Percentiles rank a stretch among this genome's conserved stretches.
Conservation (phyloP, 1,284 basidiomycete species). For the Pseudozyma sp. region DNA sequence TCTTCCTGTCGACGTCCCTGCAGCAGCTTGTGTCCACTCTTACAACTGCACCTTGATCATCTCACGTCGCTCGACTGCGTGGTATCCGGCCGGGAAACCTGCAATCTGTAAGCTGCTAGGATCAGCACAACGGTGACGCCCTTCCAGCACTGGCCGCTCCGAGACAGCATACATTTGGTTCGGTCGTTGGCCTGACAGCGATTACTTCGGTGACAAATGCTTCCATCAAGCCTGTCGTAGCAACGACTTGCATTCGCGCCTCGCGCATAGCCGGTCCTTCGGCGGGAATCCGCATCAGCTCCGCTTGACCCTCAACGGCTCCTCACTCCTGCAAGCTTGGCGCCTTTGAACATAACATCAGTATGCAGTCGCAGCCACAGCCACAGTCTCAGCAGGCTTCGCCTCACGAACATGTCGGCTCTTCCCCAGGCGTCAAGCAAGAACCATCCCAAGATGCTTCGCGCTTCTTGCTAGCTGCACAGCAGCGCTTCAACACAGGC, state of each 20-base stretch:
- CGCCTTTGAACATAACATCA: neutral
- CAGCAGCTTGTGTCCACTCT: too few species aligned
- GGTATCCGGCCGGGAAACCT: too few species aligned
- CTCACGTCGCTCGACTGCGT: too few species aligned
- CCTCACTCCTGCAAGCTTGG: neutral
- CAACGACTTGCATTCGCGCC: conserved; percentile 10
- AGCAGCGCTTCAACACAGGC: conserved; percentile 29
- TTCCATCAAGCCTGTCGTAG: conserved; percentile 12
- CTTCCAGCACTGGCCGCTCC: neutral
- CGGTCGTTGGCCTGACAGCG: conserved; percentile 6
- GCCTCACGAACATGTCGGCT: conserved; percentile 5
- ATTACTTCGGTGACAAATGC: conserved; percentile 25
- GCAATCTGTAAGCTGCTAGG: neutral
- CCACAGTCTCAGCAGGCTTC: conserved; percentile 13
- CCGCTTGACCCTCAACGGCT: too few species aligned
- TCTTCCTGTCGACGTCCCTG: too few species aligned
- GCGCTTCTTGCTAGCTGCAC: conserved; percentile 24
- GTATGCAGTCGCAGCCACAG: conserved; percentile 32
- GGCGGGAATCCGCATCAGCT: neutral
- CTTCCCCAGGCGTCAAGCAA: conserved; percentile 6
- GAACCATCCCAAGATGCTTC: conserved; percentile 28
- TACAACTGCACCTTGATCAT: too few species aligned
- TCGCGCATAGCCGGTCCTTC: conserved; percentile 11
- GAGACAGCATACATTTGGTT: neutral
- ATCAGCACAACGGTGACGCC: neutral